These are phyloP conservation scores for Eremothecium cymbalariae DNA, from an alignment of 1,139 yeast genomes.

Conservation along the genomic window DNA sequence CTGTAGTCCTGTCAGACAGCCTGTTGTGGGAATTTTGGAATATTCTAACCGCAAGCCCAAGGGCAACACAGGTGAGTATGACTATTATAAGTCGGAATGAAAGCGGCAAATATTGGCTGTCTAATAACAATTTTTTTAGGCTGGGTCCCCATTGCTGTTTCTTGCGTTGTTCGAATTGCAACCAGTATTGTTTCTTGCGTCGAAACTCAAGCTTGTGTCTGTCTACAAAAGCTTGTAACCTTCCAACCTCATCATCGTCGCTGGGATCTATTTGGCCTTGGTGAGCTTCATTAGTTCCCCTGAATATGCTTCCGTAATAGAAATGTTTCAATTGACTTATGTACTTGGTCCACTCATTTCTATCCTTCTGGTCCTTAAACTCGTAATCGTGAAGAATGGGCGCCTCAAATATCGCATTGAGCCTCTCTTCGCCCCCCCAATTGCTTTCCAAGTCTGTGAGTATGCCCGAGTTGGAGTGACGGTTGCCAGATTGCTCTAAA, in stretches of 20 bases:
- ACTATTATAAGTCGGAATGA: slow-evolving; percentile 64
- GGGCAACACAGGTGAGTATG: slow-evolving; percentile 50
- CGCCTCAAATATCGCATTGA: slow-evolving; percentile 48
- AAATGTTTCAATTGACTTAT: slow-evolving; percentile 25
- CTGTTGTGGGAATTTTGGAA: slow-evolving; percentile 40
- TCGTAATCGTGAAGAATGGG: slow-evolving; percentile 25
- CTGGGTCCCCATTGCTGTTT: slow-evolving; percentile 60
- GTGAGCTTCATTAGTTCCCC: not conserved
- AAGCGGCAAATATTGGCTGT: slow-evolving; percentile 75
- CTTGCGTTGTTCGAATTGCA: slow-evolving; percentile 39
- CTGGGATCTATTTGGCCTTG: not conserved
- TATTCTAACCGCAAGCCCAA: slow-evolving; percentile 62
- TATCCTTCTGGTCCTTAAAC: slow-evolving; percentile 27
- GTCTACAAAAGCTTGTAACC: slow-evolving; percentile 10
- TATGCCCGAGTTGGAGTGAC: slow-evolving; percentile 2
- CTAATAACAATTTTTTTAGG: slow-evolving; percentile 50
- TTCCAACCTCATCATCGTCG: slow-evolving; percentile 9
- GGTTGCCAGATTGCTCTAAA: not conserved
- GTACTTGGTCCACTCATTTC: slow-evolving; percentile 28
- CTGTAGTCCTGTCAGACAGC: slow-evolving; percentile 31
- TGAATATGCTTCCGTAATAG: slow-evolving; percentile 18
- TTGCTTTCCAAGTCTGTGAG: slow-evolving; percentile 35
- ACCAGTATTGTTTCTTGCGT: slow-evolving; percentile 27
- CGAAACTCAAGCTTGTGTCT: slow-evolving; percentile 9
- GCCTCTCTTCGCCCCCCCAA: slow-evolving; percentile 68